These are phyloP conservation scores for Triticum urartu DNA, from an alignment of 176 grass and related monocot genomes.

Conservation along the genomic window DNA sequence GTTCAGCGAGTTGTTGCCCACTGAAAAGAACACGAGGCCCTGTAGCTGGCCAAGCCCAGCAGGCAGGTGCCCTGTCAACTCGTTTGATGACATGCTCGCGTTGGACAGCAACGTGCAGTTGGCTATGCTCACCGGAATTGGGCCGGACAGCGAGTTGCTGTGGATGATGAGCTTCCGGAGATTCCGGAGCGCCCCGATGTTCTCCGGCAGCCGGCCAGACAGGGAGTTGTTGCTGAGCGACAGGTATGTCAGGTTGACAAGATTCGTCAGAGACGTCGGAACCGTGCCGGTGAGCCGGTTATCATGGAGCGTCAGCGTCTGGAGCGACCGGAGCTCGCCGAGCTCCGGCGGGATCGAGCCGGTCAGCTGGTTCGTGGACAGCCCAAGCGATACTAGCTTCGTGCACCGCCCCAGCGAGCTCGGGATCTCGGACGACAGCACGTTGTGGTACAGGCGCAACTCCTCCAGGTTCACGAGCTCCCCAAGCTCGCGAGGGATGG, in stretches of 20 bases:
- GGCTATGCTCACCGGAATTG: no score
- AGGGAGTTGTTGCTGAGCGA: no score
- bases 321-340: constrained; percentile 58
- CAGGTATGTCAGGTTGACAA: no score
- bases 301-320: constrained; percentile 35
- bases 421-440: constrained; percentile 64
- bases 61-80: constrained; percentile 53
- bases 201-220: no score
- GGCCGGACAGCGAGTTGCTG: no score
- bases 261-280: no score
- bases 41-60: constrained; percentile 48
- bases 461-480: constrained; percentile 39
- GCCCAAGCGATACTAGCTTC: constrained; percentile 31
- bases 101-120: no score
- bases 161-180: no score
- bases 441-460: constrained; percentile 50
- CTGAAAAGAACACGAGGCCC: constrained; percentile 49
- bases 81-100: no score
- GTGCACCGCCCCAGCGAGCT: constrained; percentile 43
- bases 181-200: no score
- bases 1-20: constrained; percentile 7
- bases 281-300: constrained; percentile 54
- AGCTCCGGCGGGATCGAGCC: constrained; percentile 69
- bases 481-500: constrained; percentile 66
- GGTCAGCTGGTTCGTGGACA: constrained; percentile 58